Base-by-base conservation (phyloP, 805 yeast species). In the Suhomyces pyralidae region DNA sequence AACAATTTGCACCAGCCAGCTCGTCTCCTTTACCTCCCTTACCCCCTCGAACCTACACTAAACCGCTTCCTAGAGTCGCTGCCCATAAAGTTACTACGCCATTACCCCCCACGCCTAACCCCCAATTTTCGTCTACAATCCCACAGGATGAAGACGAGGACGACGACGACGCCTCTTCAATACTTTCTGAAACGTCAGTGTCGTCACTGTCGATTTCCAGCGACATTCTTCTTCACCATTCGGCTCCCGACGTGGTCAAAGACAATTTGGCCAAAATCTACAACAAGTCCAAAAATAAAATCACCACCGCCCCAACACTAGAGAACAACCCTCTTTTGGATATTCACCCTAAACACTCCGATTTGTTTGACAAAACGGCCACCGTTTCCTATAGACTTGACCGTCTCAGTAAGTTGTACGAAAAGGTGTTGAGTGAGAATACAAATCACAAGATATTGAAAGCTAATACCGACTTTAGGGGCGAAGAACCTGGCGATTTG, bases 401-500 rank as follows among this genome's bases (percentile, higher is more conserved):
- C 45, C 61, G 60, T 45, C 52, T 67, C 17, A 56, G 60, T 34
- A 47, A 53, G 19, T 65, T 69, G 43, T 71, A 69, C 52, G 57
- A 54, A 14, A 49, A 50, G 36, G 52, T 51, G 42, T 34, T 50
- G 32, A 57, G 45, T 3, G 40, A 24, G 22, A 66, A 66, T 3
- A 49, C 54, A 7, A 22, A 22, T 4, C 28, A 32, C 14, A 46
- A 38, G 4, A 45, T 34, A n/a, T 24, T 55, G 20, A 51, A 34
- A 7, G 68, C 67, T 10, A 60, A 58, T 45, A 51, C 57, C 51
- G 65, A 60, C 51, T 74, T 71, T 51, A 53, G 51, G 7, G 78
- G 77, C 1, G 57, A 46, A 15, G 62, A 67, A 48, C 65, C 74
- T 0, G 79, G 78, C 2, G 78, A 74, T 48, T 63, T 74, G 43